Evolutionary conservation across 2,329 filamentous ascomycete species (phyloP), one percentile per base, ranked within the genome.

Genomic region (Gnomoniopsis smithogilvyi): DNA sequence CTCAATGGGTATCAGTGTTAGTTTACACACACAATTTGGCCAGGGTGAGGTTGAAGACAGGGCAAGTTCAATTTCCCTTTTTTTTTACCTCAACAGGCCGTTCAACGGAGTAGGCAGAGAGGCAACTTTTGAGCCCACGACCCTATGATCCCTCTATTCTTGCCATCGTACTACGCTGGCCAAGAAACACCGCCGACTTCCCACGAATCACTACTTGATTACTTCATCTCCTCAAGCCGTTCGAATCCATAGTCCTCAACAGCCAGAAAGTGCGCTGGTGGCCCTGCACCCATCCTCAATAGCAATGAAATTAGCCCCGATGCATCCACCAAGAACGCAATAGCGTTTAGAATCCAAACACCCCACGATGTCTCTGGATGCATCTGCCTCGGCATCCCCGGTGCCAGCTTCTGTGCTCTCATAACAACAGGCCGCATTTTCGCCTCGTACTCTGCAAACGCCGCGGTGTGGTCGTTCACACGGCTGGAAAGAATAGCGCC

Each of bases 401-500:
- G 66, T 3, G 67, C 60, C 3, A 74, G 21, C 47, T 71, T 70
- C 58, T 80, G 77, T 2, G 73, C 68, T 0, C 73, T 63, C 17
- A 71, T 67, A 4, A 80, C 73, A 1, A 52, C 41, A 34, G 76
- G 77, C 3, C 70, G 66, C 63, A 80, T 71, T 8, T 66, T 68
- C 33, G 65, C 45, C 59, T 81, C 76, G 47, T 82, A 82, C 3
- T 64, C 63, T 3, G 66, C 62, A 6, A 77, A 66, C 1, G 69
- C 76, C 6, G 66, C 65, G 1, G 61, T 22, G 12, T 72, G 56
- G 45, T 69, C 64, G 12, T 61, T 33, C 0, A 63, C 62, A 22
- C 67, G n/a, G 61, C 12, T 61, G 62, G 14, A 61, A n/a, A n/a
- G 57, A n/a, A 80, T 68, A 50, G 78, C 77, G 2, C 80, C 78